Percentiles rank a stretch among this genome's conserved stretches.
These are phyloP conservation scores for Russula sp. DNA, from an alignment of 768 basidiomycete species.

Conservation along the genomic window DNA sequence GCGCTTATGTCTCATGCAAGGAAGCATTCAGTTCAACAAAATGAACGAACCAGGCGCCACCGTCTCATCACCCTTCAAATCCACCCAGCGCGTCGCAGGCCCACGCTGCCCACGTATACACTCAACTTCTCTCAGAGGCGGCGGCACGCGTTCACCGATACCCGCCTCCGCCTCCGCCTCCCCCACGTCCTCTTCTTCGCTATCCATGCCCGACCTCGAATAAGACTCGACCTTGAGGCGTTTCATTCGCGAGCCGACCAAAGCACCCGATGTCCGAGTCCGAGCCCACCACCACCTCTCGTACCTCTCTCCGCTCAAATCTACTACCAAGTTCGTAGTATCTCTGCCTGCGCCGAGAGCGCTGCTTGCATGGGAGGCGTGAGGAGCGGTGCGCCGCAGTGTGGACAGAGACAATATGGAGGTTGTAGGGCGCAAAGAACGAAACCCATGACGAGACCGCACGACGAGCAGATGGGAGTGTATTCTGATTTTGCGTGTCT, in stretches of 20 bases:
- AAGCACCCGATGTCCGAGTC: constrained; percentile 18
- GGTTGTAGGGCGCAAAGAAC: constrained; percentile 25
- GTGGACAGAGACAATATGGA: constrained; percentile 23
- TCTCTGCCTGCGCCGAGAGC: constrained; percentile 22
- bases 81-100: constrained; percentile 17
- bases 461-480: constrained; percentile 27
- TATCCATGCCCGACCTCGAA: not conserved
- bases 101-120: constrained; percentile 21
- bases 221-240: constrained; percentile 19
- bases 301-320: not conserved
- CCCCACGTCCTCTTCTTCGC: not conserved
- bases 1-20: no score
- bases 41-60: no score
- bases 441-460: no score
- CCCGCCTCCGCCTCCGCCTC: not conserved
- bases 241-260: constrained; percentile 12
- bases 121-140: constrained; percentile 20
- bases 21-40: no score
- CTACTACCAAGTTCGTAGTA: not conserved
- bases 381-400: constrained; percentile 20
- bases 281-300: not conserved
- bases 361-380: not conserved
- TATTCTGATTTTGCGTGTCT: constrained; percentile 22
- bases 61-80: constrained; percentile 6
- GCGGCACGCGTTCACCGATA: constrained; percentile 4